phyloP scores from a whole-genome alignment of 2,329 filamentous ascomycete species.

The Claviceps pazoutovae region DNA sequence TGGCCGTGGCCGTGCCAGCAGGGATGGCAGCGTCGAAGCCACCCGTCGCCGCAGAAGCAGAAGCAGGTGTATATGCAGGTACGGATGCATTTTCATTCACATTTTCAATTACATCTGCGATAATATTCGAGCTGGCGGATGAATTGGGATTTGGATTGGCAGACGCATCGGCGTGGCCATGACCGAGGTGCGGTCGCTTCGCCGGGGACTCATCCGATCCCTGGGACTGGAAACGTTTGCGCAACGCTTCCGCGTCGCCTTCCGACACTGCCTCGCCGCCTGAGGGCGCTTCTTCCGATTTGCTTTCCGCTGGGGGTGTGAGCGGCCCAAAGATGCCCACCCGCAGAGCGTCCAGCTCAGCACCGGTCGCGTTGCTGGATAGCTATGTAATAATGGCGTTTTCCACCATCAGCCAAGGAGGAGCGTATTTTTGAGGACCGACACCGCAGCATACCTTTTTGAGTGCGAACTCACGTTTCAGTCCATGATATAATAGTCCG shows the following conservation, averaged over 20 bases:
- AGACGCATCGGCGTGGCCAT: conserved; percentile 44
- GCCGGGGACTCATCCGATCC: conserved; percentile 40
- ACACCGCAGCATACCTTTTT: conserved; percentile 29
- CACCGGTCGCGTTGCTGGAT: conserved; percentile 29
- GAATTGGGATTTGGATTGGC: conserved; percentile 9
- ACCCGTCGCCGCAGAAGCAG: conserved; percentile 19
- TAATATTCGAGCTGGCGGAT: neutral
- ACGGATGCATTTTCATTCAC: conserved; percentile 18
- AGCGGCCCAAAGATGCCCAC: conserved; percentile 45
- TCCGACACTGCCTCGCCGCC: conserved; percentile 22
- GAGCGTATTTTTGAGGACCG: conserved; percentile 5
- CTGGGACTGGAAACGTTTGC: conserved; percentile 34
- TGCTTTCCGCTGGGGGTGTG: conserved; percentile 29
- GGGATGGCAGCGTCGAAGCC: neutral
- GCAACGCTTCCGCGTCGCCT: conserved; percentile 27
- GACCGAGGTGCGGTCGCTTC: conserved; percentile 47
- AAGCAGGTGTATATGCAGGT: conserved; percentile 9
- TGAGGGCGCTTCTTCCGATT: conserved; percentile 24
- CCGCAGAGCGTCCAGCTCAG: conserved; percentile 31
- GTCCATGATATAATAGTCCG: conserved; percentile 45
- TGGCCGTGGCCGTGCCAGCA: neutral
- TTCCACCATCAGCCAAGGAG: neutral
- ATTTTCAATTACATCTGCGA: conserved; percentile 16
- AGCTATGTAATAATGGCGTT: conserved; percentile 27
- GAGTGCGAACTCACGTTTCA: conserved; percentile 40